Base-by-base conservation (phyloP, 768 basidiomycete genomes). In the Hydnomerulius pinastri region DNA sequence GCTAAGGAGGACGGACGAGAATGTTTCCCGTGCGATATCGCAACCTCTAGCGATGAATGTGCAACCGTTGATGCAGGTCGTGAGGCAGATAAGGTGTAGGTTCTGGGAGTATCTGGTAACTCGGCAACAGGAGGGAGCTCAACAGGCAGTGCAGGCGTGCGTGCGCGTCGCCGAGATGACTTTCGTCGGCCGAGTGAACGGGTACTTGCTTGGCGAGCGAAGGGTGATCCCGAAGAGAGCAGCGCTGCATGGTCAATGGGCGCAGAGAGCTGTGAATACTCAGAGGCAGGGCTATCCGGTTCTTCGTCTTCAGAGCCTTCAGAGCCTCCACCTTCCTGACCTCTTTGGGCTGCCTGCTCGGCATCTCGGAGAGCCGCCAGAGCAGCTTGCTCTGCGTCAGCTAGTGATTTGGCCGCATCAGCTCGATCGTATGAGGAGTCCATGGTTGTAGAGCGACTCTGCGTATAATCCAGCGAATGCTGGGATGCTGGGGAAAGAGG, bases 231-330 rank as follows among this genome's bases (percentile, higher is more conserved):
- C 18, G 54, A 32, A 2, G 38, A 12, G 23, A 54, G 24, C 9
- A 39, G 48, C 2, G 20, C 13, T 4, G 47, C 11, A 20, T 64
- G 58, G 17, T 64, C 58, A 4, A 54, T 1, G 1, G 46, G 30
- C 11, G 62, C 65, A 35, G 67, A 67, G 5, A 13, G 27, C 45
- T 67, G 65, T 4, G 67, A 66, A 41, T 66, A 66, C 6, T 39
- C 12, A 0, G 66, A 69, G 9, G 30, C 50, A 0, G 46, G n/a
- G n/a, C 30, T 52, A 1, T 51, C 37, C 17, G 9, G 25, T 6
- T 46, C 45, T 2, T 23, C 48, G 49, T 38, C 20, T 2, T 21
- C 2, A 18, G 25, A 24, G 35, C 44, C 35, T 4, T 27, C 33
- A 23, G 20, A 15, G 4, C 0, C 35, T 5, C n/a, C 24, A 1